Evolutionary conservation across 202 grass and related monocot species (phyloP).

Genomic region (Schoenoplectus triqueter): DNA sequence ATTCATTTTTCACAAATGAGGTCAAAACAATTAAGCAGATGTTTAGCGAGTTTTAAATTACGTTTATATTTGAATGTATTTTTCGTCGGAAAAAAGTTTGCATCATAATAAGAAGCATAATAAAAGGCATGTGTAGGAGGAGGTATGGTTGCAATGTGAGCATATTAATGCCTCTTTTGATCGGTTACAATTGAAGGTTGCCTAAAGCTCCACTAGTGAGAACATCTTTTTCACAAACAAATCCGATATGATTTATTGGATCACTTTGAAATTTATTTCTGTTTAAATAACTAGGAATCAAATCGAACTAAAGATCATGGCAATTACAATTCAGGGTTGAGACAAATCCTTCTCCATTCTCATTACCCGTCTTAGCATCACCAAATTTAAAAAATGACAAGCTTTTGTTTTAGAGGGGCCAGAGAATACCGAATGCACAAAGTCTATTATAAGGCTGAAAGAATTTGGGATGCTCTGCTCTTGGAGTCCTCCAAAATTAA

Average conservation of each 20-base stretch:
- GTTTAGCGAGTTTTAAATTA: too few relatives aligned
- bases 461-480: too few relatives aligned
- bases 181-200: slow-evolving; percentile 49
- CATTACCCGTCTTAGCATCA: not conserved
- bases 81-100: too few relatives aligned
- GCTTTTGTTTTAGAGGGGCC: slow-evolving; percentile 13
- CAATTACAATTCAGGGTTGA: slow-evolving; percentile 17
- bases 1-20: too few relatives aligned
- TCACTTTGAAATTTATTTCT: too few relatives aligned
- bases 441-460: not conserved
- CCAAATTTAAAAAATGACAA: not conserved
- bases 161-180: slow-evolving; percentile 42
- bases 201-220: slow-evolving; percentile 53
- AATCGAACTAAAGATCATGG: slow-evolving; percentile 13
- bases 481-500: too few relatives aligned
- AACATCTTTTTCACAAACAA: slow-evolving; percentile 36
- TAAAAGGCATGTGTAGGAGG: slow-evolving; percentile 8
- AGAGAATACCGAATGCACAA: slow-evolving; percentile 40
- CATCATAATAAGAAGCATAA: too few relatives aligned
- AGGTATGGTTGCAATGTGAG: slow-evolving; percentile 35
- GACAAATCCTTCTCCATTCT: slow-evolving; percentile 8
- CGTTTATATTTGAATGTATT: too few relatives aligned
- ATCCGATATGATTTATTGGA: not conserved
- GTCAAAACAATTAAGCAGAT: too few relatives aligned
- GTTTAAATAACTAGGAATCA: too few relatives aligned